Conservation (phyloP, 345 rosid genomes). For the Rhizophora apiculata region DNA sequence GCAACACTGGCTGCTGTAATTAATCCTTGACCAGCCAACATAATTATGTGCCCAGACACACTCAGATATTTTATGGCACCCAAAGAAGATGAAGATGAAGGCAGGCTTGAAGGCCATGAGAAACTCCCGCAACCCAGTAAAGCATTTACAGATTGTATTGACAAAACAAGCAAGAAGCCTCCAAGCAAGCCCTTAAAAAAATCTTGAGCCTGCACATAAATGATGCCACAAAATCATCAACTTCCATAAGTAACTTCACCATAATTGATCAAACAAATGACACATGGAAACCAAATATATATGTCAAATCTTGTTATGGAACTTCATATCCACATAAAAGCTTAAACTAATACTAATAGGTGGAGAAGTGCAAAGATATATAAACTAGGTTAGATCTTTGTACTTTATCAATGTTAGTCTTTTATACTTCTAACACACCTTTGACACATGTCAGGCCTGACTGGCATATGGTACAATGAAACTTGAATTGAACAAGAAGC, state of each 20-base stretch:
- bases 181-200: constrained; percentile 57
- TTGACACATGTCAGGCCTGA: no score
- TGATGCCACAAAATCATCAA: not conserved
- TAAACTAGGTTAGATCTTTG: no score
- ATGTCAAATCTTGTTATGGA: no score
- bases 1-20: constrained; percentile 58
- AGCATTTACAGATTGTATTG: constrained; percentile 62
- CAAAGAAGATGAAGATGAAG: constrained; percentile 49
- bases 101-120: constrained; percentile 56
- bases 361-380: not conserved
- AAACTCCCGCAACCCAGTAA: constrained; percentile 57
- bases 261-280: not conserved
- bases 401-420: no score
- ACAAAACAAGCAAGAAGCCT: constrained; percentile 55
- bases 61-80: constrained; percentile 43
- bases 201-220: constrained; percentile 52
- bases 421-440: no score
- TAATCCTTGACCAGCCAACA: constrained; percentile 51
- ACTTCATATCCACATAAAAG: no score
- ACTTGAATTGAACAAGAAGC: no score
- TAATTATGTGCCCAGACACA: constrained; percentile 38
- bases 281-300: no score
- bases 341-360: no score
- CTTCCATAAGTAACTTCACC: not conserved
- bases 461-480: no score